Base-by-base conservation (phyloP, 495 filamentous ascomycete genomes). In the Penicillium turbatum region DNA sequence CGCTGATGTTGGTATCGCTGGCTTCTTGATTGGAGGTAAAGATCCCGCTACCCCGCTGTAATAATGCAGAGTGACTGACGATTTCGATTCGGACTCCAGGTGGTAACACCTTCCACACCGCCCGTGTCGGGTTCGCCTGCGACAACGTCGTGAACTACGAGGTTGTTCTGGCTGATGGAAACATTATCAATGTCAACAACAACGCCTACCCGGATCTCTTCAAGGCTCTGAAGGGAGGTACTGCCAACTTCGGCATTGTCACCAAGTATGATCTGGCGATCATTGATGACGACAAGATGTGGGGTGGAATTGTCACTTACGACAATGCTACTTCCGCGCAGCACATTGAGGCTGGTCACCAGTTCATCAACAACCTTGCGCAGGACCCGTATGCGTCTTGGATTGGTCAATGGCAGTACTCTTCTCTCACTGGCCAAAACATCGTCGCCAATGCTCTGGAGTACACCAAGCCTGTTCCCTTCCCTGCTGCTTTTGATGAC, bases 211-310 rank as follows among this genome's bases (percentile, higher is more conserved):
- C 68, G 0, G 80, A 83, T 48, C 61, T 85, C 6, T 83, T 65
- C 64, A 63, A 61, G 44, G 80, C 81, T 5, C 70, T 84, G 3
- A 80, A 81, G 38, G 82, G 81, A 6, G 80, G 80, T 12, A 50
- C 64, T 1, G 74, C 69, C 58, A 82, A 82, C 61, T 81, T 81
- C 53, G 81, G 80, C 0, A 74, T 84, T 27, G 76, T 83, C 2
- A 83, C 80, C 2, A 69, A 71, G n/a, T 79, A 77, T 45, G 72
- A 81, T 34, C 48, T 80, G 16, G 48, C 44, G 12, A 44, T 57
- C 5, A 61, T 67, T 26, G 50, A 63, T 0, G 63, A 65, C 36
- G 68, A 65, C 6, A 41, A 61, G 2, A 34, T 80, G 13, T 79
- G 69, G 70, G 74, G 66, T 13, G 78, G 74, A 6, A 5, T 52